Evolutionary conservation across 2,329 filamentous ascomycete species (phyloP), one percentile per base, ranked within the genome.

Genomic region (Cordyceps farinosa): DNA sequence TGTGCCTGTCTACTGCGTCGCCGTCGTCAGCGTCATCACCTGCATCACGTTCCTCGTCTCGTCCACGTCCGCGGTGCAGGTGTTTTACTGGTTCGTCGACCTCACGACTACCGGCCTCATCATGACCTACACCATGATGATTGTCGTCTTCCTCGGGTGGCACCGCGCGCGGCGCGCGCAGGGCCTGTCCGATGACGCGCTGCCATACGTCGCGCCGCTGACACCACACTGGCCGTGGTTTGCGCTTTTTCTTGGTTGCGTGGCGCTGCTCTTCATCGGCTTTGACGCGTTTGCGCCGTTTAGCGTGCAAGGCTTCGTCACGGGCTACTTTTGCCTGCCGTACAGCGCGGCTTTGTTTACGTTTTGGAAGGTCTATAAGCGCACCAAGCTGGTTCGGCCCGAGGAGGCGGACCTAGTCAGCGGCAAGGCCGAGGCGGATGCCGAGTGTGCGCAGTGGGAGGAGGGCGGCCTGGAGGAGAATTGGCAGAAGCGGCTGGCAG

Each of bases 401-500:
- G 75, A 81, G 27, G 83, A 89, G 59, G 81, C 86, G 0, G 88
- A 91, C 71, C 73, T 91, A 50, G 70, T 82, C 36, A 83, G 83
- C 42, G 87, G 88, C 64, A 77, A 90, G 64, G 83, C 83, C 7
- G 88, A 90, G 73, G 84, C 89, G 65, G 87, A 89, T 61, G 84
- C 85, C 66, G 77, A 79, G 71, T 79, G 77, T 66, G 68, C 72
- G 22, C 70, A 76, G 51, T 79, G 77, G 77, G 77, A 79, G 64
- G 76, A 79, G 66, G 77, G 77, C 7, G 77, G 77, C 5, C 75
- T 82, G 38, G 78, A 80, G 65, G 78, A 80, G 69, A 79, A 80
- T 61, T 77, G 78, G 69, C 69, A 69, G 66, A 67, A 69, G 22
- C 70, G 71, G 48, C 68, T 79, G 30, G 73, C 73, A 7, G 66